These are phyloP conservation scores for Phragmites australis DNA, from an alignment of 176 grass and related monocot species.

Conservation along the genomic window DNA sequence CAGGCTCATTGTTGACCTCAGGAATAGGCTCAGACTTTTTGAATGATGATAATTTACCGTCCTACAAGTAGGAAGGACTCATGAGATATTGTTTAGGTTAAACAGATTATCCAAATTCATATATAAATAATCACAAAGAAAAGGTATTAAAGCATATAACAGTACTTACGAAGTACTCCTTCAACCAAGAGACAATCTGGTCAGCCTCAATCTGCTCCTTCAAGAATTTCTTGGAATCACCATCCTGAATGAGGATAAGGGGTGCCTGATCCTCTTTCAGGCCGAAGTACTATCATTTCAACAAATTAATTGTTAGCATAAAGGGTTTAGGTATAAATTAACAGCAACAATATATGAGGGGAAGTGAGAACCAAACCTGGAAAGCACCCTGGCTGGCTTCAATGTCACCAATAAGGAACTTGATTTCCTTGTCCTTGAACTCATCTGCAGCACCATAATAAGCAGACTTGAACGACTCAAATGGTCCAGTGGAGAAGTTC, in stretches of 20 bases:
- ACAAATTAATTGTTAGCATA: slow-evolving; percentile 27
- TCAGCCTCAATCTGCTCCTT: slow-evolving; percentile 67
- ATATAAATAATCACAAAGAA: not conserved
- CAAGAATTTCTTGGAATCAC: slow-evolving; percentile 74
- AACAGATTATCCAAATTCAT: not conserved
- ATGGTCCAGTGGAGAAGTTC: slow-evolving; percentile 68
- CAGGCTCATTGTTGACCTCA: slow-evolving; percentile 75
- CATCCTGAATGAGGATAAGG: slow-evolving; percentile 71
- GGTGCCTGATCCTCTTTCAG: slow-evolving; percentile 79
- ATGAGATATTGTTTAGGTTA: not conserved
- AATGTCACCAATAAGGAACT: slow-evolving; percentile 89
- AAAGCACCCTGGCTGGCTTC: slow-evolving; percentile 81
- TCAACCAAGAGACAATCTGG: slow-evolving; percentile 79
- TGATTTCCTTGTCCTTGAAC: slow-evolving; percentile 73
- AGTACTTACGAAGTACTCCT: slow-evolving; percentile 66
- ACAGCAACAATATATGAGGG: not conserved
- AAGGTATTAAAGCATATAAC: not conserved
- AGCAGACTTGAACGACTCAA: slow-evolving; percentile 67
- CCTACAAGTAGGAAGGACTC: slow-evolving; percentile 36
- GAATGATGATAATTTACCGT: slow-evolving; percentile 72
- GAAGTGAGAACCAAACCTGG: slow-evolving; percentile 57
- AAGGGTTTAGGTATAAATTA: not conserved
- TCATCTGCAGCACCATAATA: slow-evolving; percentile 58
- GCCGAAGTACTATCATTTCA: slow-evolving; percentile 70
- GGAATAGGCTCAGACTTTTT: slow-evolving; percentile 89